phyloP scores from a whole-genome alignment of 2,329 filamentous ascomycete genomes.

The Penicillium griseofulvum region DNA sequence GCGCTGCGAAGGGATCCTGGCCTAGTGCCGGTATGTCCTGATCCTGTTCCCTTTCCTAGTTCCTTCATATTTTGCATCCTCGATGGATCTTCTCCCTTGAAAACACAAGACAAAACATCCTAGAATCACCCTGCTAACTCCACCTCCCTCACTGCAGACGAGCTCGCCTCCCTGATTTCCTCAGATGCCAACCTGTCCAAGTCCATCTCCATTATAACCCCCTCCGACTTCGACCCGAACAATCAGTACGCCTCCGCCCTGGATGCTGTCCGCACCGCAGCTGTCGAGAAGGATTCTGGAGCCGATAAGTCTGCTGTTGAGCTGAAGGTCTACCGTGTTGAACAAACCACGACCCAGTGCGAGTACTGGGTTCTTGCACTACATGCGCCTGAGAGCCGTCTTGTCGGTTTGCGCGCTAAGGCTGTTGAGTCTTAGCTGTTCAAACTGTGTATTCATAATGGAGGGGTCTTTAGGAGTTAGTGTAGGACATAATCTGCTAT shows the following conservation, averaged over 20 bases:
- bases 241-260: constrained; percentile 60
- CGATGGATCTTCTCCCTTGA: neutral
- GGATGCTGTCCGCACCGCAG: constrained; percentile 54
- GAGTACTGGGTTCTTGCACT: constrained; percentile 79
- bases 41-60: neutral
- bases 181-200: constrained; percentile 27
- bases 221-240: constrained; percentile 69
- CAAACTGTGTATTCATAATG: neutral
- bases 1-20: constrained; percentile 33
- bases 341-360: constrained; percentile 59
- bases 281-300: constrained; percentile 37
- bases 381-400: constrained; percentile 55
- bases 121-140: constrained; percentile 10
- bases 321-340: constrained; percentile 72
- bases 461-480: neutral
- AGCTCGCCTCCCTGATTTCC: constrained; percentile 66
- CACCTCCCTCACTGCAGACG: constrained; percentile 47
- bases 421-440: constrained; percentile 64
- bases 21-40: constrained; percentile 33
- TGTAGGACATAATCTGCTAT: neutral
- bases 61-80: neutral
- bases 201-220: constrained; percentile 61
- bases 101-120: neutral
- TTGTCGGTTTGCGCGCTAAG: constrained; percentile 77
- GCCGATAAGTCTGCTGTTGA: constrained; percentile 46